Conservation (phyloP, 2,329 filamentous ascomycete species). For the Sporothrix pseudoabietina region DNA sequence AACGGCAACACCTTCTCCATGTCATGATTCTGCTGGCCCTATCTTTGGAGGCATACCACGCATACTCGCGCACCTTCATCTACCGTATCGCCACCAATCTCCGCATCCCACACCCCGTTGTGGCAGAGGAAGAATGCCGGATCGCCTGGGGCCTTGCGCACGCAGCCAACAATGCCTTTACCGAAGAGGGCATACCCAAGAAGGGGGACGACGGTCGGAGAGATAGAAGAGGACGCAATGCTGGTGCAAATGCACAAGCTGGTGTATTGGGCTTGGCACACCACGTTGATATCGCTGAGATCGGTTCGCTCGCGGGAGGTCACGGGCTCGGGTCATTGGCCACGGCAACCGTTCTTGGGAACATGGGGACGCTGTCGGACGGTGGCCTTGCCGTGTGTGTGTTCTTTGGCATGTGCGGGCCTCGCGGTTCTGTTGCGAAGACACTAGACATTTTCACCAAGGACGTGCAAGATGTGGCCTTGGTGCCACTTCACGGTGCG, state of each 20-base stretch:
- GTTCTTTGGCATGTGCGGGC: conserved; percentile 89
- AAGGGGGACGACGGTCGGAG: conserved; percentile 65
- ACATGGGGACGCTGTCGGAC: conserved; percentile 76
- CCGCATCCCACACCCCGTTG: conserved; percentile 63
- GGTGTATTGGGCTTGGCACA: conserved; percentile 74
- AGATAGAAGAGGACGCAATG: conserved; percentile 72
- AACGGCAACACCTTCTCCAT: conserved; percentile 69
- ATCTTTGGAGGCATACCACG: conserved; percentile 75
- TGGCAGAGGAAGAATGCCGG: conserved; percentile 72
- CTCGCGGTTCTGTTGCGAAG: conserved; percentile 72
- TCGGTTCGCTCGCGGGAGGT: conserved; percentile 78
- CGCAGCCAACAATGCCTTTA: conserved; percentile 67
- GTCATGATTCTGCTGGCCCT: conserved; percentile 71
- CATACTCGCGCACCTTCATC: conserved; percentile 72
- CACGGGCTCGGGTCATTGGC: conserved; percentile 72
- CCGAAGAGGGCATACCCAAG: conserved; percentile 64
- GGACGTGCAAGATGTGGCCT: conserved; percentile 86
- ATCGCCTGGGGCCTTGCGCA: conserved; percentile 74
- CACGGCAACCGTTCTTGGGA: conserved; percentile 76
- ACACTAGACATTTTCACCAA: conserved; percentile 87
- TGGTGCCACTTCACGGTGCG: conserved; percentile 69
- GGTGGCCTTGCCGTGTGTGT: conserved; percentile 79
- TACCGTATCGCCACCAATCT: conserved; percentile 71
- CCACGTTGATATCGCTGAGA: conserved; percentile 73
- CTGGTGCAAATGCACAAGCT: conserved; percentile 57